Conservation (phyloP, 78 protist genomes). For the Planoprotostelium fungivorum region DNA sequence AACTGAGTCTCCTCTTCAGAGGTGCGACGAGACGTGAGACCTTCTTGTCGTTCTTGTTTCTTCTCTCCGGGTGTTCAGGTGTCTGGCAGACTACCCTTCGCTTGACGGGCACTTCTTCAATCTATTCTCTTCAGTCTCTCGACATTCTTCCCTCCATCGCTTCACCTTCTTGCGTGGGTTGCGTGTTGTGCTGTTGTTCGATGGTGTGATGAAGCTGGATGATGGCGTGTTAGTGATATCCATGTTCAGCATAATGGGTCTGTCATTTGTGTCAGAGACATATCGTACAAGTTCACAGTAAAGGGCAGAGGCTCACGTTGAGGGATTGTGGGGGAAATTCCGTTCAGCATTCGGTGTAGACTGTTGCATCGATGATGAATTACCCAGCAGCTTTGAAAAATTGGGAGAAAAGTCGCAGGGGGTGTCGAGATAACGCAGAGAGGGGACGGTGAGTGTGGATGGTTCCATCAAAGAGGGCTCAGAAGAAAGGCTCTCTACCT, state of each 20-base stretch:
- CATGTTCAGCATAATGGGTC: background rate
- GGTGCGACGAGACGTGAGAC: background rate
- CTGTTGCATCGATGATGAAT: background rate
- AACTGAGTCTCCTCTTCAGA: background rate
- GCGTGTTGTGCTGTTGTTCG: too few species aligned
- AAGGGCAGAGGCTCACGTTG: background rate
- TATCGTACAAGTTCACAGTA: background rate
- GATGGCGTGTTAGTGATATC: too few species aligned
- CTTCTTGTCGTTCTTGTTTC: background rate
- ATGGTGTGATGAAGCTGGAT: too few species aligned
- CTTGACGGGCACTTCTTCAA: too few species aligned
- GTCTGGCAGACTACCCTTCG: too few species aligned
- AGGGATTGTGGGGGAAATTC: background rate
- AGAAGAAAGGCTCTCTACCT: too few species aligned
- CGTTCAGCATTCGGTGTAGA: background rate
- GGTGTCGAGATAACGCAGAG: background rate
- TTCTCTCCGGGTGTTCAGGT: background rate
- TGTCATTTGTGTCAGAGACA: too few species aligned
- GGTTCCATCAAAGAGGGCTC: too few species aligned
- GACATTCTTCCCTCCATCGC: background rate
- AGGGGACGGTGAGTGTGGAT: too few species aligned
- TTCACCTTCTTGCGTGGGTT: background rate
- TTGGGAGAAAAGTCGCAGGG: background rate
- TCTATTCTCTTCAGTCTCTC: background rate
- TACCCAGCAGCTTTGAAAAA: background rate